A percentile compares a stretch with the other conserved stretches of the same genome.
These are phyloP conservation scores for Sinapis alba DNA, from an alignment of 441 rosid species.

Conservation along the genomic window DNA sequence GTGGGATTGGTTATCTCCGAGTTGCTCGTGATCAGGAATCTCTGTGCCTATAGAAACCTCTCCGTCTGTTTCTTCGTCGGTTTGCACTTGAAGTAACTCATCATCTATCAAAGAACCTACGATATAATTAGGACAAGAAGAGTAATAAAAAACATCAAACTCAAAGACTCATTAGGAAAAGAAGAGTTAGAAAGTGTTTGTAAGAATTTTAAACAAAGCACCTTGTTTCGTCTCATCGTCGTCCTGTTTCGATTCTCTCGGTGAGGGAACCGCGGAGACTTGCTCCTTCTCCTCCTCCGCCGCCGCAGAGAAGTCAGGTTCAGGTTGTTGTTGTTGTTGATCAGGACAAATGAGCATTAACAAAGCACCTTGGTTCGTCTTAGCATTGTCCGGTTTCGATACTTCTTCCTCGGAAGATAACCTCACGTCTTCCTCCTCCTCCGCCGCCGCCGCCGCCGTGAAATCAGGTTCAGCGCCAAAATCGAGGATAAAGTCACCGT, in stretches of 20 bases:
- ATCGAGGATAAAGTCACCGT: constrained; percentile 74
- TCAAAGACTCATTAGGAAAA: background rate
- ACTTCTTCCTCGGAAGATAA: constrained; percentile 37
- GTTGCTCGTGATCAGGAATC: constrained; percentile 75
- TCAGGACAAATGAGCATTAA: background rate
- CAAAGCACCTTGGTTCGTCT: constrained; percentile 53
- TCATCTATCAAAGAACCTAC: constrained; percentile 32
- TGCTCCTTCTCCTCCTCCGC: background rate
- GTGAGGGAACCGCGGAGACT: background rate
- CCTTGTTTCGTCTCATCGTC: constrained; percentile 49
- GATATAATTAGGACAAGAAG: background rate
- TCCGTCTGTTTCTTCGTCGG: constrained; percentile 58
- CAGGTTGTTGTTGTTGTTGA: background rate
- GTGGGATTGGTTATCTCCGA: constrained; percentile 50
- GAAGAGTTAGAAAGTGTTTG: background rate
- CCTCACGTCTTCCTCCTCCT: constrained; percentile 5
- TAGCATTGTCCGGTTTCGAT: constrained; percentile 32
- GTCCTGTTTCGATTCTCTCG: constrained; percentile 38
- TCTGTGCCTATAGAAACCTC: constrained; percentile 85
- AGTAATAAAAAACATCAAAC: background rate
- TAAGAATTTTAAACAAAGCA: constrained; percentile 17
- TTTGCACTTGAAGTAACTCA: constrained; percentile 42
- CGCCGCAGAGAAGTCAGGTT: background rate
- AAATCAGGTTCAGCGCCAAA: constrained; percentile 51
- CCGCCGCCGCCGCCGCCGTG: constrained; percentile 40